Evolutionary conservation across 805 yeast genomes (phyloP).

Genomic region (Wickerhamomyces canadensis): DNA sequence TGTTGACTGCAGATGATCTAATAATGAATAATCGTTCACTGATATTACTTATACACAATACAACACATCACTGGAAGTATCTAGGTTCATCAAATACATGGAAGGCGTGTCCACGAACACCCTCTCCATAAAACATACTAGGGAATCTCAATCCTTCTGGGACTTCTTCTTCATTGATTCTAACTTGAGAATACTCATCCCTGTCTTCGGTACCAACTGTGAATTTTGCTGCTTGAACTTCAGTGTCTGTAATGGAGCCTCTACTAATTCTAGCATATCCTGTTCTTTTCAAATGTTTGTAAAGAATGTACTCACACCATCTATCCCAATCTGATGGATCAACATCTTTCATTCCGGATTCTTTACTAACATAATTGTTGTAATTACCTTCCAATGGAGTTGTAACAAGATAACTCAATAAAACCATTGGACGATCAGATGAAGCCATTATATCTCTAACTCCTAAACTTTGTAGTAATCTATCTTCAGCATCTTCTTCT

Average conservation of each 20-base stretch:
- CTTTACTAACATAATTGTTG: conserved; percentile 80
- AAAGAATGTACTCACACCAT: conserved; percentile 96
- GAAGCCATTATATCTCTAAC: conserved; percentile 77
- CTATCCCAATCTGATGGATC: conserved; percentile 93
- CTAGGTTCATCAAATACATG: conserved; percentile 94
- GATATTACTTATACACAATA: too few species aligned
- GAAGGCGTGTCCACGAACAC: conserved; percentile 88
- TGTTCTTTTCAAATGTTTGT: conserved; percentile 76
- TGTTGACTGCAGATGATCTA: too few species aligned
- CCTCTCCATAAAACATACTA: conserved; percentile 72
- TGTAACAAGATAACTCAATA: conserved; percentile 88
- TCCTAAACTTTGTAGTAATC: conserved; percentile 77
- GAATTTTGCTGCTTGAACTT: conserved; percentile 92
- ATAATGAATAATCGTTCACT: too few species aligned
- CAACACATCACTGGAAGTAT: conserved; percentile 11
- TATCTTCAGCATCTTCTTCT: conserved; percentile 94
- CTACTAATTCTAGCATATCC: conserved; percentile 94
- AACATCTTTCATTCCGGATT: conserved; percentile 86
- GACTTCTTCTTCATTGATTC: conserved; percentile 51
- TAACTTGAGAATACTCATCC: conserved; percentile 47
- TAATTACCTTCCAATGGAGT: conserved; percentile 86
- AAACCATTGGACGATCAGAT: conserved; percentile 74
- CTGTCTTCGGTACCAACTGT: conserved; percentile 23
- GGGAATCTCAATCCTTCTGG: conserved; percentile 73
- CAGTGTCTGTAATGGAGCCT: conserved; percentile 94